These are phyloP conservation scores for Cryptococcus jaspeensis DNA, from an alignment of 1,284 basidiomycete genomes.

Conservation along the genomic window DNA sequence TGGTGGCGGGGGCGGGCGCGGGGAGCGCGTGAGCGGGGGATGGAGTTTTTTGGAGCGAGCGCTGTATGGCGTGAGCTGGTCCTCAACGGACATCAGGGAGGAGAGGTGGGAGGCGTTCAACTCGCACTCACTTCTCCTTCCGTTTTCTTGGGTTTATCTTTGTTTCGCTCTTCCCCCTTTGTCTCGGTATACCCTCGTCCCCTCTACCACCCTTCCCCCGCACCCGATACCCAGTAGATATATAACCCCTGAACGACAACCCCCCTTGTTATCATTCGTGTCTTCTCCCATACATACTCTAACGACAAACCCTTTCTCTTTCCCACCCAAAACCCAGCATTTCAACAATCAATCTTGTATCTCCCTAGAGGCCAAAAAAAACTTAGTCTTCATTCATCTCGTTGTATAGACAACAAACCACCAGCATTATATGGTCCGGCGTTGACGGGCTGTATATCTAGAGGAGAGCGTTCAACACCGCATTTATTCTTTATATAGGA, in stretches of 20 bases:
- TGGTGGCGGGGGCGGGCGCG: constrained; percentile 18
- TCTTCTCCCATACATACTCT: constrained; percentile 8
- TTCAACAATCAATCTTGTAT: constrained; percentile 2
- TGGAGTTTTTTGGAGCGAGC: background rate
- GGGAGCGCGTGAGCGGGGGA: background rate
- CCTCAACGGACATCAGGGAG: constrained; percentile 20
- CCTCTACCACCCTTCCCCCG: background rate
- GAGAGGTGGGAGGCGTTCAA: constrained; percentile 16
- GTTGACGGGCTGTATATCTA: background rate
- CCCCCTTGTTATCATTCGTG: constrained; percentile 7
- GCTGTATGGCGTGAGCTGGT: background rate
- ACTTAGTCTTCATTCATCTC: background rate
- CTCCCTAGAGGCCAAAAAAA: background rate
- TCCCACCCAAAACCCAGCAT: constrained; percentile 5
- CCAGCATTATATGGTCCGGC: background rate
- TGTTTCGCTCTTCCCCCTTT: background rate
- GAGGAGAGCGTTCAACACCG: constrained; percentile 25
- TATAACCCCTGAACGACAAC: background rate
- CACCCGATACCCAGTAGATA: background rate
- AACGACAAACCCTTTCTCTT: constrained; percentile 3
- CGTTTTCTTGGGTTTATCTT: background rate
- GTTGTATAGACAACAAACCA: constrained; percentile 1
- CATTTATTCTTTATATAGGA: constrained; percentile 5
- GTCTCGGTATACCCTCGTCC: background rate
- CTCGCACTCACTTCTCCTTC: constrained; percentile 6